Conservation (phyloP, 371 early-diverging fungal species). For the Cladochytrium tenue region DNA sequence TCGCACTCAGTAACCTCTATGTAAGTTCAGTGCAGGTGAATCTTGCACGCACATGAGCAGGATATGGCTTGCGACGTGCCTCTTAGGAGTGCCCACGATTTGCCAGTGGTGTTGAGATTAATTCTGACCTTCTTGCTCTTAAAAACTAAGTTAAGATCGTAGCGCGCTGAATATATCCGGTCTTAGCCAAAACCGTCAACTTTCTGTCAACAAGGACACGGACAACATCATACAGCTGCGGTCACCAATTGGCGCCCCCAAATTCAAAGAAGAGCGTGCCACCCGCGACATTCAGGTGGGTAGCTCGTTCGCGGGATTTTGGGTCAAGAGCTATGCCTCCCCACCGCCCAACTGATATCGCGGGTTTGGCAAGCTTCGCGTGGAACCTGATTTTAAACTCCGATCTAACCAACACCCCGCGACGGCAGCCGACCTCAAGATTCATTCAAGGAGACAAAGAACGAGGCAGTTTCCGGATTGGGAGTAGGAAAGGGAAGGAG, state of each 20-base stretch:
- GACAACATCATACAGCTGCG: constrained; percentile 19
- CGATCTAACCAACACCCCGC: too few relatives aligned
- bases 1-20: constrained; percentile 36
- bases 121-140: constrained; percentile 78
- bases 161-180: constrained; percentile 27
- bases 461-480: too few relatives aligned
- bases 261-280: constrained; percentile 16
- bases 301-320: too few relatives aligned
- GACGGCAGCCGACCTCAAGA: too few relatives aligned
- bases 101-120: constrained; percentile 67
- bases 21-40: neutral
- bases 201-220: constrained; percentile 20
- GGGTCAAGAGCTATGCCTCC: too few relatives aligned
- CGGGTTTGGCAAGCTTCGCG: too few relatives aligned
- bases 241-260: constrained; percentile 1
- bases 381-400: too few relatives aligned
- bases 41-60: neutral
- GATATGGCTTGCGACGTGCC: constrained; percentile 28
- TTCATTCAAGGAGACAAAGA: too few relatives aligned
- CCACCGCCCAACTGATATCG: too few relatives aligned
- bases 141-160: constrained; percentile 80
- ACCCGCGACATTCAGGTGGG: constrained; percentile 1
- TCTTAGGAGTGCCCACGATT: constrained; percentile 41
- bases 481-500: too few relatives aligned
- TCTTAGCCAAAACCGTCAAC: too few relatives aligned